These are phyloP conservation scores for Taphrina flavorubra DNA, from an alignment of 1,139 yeast genomes.

Conservation along the genomic window DNA sequence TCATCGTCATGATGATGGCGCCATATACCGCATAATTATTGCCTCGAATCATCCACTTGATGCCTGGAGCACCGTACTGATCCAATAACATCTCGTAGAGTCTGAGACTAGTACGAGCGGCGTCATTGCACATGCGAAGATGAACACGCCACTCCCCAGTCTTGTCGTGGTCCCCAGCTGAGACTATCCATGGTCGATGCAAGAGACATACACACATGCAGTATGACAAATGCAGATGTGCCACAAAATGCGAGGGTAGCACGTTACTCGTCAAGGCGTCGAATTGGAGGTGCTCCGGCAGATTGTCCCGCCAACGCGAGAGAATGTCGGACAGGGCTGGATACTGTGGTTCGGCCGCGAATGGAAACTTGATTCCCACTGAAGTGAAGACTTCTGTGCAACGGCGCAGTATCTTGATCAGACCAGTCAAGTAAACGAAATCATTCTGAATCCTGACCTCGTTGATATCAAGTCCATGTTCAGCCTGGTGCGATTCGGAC, in stretches of 20 bases:
- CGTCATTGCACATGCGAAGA: slow-evolving; percentile 28
- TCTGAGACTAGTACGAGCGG: slow-evolving; percentile 17
- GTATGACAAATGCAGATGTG: slow-evolving; percentile 71
- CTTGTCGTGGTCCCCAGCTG: slow-evolving; percentile 28
- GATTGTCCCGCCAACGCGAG: slow-evolving; percentile 18
- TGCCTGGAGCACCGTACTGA: slow-evolving; percentile 36
- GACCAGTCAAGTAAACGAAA: slow-evolving; percentile 37
- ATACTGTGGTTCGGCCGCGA: slow-evolving; percentile 34
- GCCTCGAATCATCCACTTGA: slow-evolving; percentile 35
- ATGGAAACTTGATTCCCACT: slow-evolving; percentile 39
- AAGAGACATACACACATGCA: slow-evolving; percentile 73
- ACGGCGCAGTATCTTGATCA: slow-evolving; percentile 31
- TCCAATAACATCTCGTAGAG: slow-evolving; percentile 19
- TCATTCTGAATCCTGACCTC: slow-evolving; percentile 34
- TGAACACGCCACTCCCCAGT: slow-evolving; percentile 37
- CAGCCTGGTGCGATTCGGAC: neutral
- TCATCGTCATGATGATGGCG: slow-evolving; percentile 33
- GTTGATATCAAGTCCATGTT: neutral
- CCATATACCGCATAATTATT: slow-evolving; percentile 32
- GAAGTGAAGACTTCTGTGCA: slow-evolving; percentile 25
- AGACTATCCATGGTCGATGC: slow-evolving; percentile 62
- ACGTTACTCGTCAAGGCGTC: slow-evolving; percentile 4
- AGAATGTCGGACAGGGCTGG: slow-evolving; percentile 29
- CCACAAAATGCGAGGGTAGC: slow-evolving; percentile 47
- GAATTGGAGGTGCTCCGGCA: slow-evolving; percentile 25